Base-by-base conservation (phyloP, 768 basidiomycete species). In the Brasilioporus rufonigricans region DNA sequence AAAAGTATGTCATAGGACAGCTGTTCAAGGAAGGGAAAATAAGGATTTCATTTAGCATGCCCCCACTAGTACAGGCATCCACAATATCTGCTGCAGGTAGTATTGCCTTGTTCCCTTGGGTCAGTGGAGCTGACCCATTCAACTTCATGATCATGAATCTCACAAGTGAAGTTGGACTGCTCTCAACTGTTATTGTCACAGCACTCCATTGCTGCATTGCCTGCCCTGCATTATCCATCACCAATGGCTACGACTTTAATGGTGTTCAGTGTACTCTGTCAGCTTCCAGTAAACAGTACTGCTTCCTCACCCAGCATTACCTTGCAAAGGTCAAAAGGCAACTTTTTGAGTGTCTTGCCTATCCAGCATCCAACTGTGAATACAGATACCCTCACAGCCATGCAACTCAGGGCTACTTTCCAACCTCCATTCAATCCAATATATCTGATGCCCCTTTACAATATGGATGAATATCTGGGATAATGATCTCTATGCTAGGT, bases 141-240 rank as follows among this genome's bases (percentile, higher is more conserved):
- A 55, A 56, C 31, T 62, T 62, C 51, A 31, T 16, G 36, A 12
- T 62, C 39, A 59, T 59, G 51, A 56, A 63, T 26, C 13, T 59
- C 2, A 54, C 61, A 7, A 39, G n/a, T 13, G 61, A 62, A 49
- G n/a, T 45, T 16, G 61, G 57, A 13, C 46, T 56, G 18, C 23
- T 51, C 27, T 48, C 53, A 1, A 26, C 27, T 4, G 45, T 45
- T 3, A 21, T 45, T n/a, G 18, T 62, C 9, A 39, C 49, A 12
- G 41, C 14, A 11, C 29, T 51, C 29, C 19, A 55, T 27, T 53
- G 48, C 44, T 59, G 49, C 23, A 9, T n/a, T n/a, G n/a, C 52
- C 16, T 63, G 61, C 31, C 54, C 54, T 11, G 24, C 38, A 9
- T 19, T 5, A n/a, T 29, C 19, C 38, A 53, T 62, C 27, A 18